A percentile compares a stretch with the other conserved stretches of the same genome.
Conservation (phyloP, 768 basidiomycete species). For the Wakefieldia striispora region DNA sequence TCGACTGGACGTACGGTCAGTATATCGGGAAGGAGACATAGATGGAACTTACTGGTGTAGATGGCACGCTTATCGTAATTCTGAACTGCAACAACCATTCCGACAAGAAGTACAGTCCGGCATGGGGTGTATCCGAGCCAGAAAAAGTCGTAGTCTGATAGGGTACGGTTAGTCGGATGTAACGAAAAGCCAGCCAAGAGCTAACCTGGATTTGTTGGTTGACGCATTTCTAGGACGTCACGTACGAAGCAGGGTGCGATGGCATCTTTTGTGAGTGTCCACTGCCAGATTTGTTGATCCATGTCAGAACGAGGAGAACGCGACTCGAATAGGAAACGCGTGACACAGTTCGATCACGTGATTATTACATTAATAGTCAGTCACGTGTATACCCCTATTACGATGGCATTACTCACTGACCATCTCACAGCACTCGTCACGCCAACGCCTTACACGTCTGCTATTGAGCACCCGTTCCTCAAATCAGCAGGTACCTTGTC, state of each 20-base stretch:
- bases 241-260: slow-evolving; percentile 53
- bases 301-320: neutral
- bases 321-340: too few relatives aligned
- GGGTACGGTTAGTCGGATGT: neutral
- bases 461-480: slow-evolving; percentile 62
- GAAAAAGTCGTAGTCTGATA: slow-evolving; percentile 56
- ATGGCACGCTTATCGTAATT: slow-evolving; percentile 56
- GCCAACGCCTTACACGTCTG: slow-evolving; percentile 40
- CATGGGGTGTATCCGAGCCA: slow-evolving; percentile 67
- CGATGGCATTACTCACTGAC: slow-evolving; percentile 13
- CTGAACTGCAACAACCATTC: slow-evolving; percentile 62
- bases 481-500: slow-evolving; percentile 49
- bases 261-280: slow-evolving; percentile 57
- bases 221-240: slow-evolving; percentile 50
- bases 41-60: slow-evolving; percentile 47
- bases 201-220: slow-evolving; percentile 33
- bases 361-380: too few relatives aligned
- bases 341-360: too few relatives aligned
- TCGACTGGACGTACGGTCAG: slow-evolving; percentile 49
- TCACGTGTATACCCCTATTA: too few relatives aligned
- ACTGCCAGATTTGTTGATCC: slow-evolving; percentile 36
- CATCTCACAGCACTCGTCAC: slow-evolving; percentile 37
- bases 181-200: neutral
- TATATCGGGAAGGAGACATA: neutral
- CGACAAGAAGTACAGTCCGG: slow-evolving; percentile 45